Evolutionary conservation across 495 filamentous ascomycete genomes (phyloP).

Genomic region (Antarctomyces pellizariae): DNA sequence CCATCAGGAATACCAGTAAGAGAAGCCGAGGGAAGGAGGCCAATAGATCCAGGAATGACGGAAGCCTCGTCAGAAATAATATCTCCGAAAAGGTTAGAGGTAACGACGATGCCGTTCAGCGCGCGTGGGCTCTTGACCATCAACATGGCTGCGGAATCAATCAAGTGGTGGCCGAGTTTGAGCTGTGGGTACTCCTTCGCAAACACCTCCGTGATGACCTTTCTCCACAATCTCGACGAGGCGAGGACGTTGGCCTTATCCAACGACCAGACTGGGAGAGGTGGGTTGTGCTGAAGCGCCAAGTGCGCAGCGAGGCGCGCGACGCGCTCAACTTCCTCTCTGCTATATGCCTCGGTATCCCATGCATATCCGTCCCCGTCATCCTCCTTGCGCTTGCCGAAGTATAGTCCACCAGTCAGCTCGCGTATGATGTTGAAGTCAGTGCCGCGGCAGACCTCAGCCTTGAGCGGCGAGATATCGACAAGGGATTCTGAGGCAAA

Average conservation of each 20-base stretch:
- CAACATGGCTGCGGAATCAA: conserved; percentile 89
- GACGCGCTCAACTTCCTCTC: conserved; percentile 75
- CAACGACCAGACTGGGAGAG: conserved; percentile 62
- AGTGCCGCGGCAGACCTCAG: conserved; percentile 60
- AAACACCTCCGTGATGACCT: conserved; percentile 61
- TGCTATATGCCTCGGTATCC: conserved; percentile 81
- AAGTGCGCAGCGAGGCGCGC: conserved; percentile 63
- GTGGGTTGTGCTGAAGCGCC: conserved; percentile 57
- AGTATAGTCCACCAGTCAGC: conserved; percentile 90
- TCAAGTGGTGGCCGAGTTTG: conserved; percentile 69
- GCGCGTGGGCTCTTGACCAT: conserved; percentile 88
- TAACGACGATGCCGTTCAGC: conserved; percentile 81
- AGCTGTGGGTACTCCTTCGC: conserved; percentile 75
- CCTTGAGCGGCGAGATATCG: conserved; percentile 72
- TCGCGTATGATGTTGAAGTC: conserved; percentile 93
- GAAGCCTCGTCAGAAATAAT: conserved; percentile 94
- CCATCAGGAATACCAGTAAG: conserved; percentile 69
- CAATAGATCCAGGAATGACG: conserved; percentile 83
- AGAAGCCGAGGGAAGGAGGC: conserved; percentile 73
- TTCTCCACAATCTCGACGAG: conserved; percentile 74
- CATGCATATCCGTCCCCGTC: conserved; percentile 55
- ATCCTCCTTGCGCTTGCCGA: conserved; percentile 77
- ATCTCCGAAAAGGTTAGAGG: conserved; percentile 89
- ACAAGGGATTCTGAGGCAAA: conserved; percentile 82
- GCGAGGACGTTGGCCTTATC: conserved; percentile 98